These are phyloP conservation scores for Phytophthora idaei DNA, from an alignment of 352 stramenopile species.

Conservation along the genomic window DNA sequence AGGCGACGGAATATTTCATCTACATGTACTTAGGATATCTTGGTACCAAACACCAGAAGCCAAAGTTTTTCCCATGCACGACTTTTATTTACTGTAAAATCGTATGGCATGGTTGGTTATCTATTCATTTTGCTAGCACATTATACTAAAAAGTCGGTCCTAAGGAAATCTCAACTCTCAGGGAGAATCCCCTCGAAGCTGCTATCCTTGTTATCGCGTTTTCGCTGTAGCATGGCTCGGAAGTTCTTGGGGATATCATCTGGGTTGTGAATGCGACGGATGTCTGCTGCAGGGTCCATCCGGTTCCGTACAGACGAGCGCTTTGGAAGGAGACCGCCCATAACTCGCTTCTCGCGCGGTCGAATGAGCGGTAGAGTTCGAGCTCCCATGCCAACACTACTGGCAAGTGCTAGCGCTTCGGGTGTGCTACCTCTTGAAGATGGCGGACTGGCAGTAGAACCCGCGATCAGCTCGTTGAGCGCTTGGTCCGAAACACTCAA, in stretches of 20 bases:
- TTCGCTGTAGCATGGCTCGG: slow-evolving; percentile 61
- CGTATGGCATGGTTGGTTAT: too few species aligned
- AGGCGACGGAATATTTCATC: too few species aligned
- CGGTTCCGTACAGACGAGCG: slow-evolving; percentile 65
- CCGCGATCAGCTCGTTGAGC: slow-evolving; percentile 30
- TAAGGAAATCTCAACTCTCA: slow-evolving; percentile 10
- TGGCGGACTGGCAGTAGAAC: slow-evolving; percentile 15
- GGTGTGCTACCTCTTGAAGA: slow-evolving; percentile 20
- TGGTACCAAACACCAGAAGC: too few species aligned
- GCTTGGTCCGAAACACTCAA: slow-evolving; percentile 27
- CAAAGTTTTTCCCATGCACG: too few species aligned
- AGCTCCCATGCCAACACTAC: slow-evolving; percentile 45
- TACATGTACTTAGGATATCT: too few species aligned
- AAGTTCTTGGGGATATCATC: slow-evolving; percentile 80
- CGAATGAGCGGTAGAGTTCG: slow-evolving; percentile 57
- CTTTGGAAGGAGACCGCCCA: slow-evolving; percentile 75
- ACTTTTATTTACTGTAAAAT: too few species aligned
- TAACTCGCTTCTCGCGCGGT: slow-evolving; percentile 56
- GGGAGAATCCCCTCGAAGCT: slow-evolving; percentile 44
- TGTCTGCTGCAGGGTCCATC: slow-evolving; percentile 67
- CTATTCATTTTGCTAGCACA: too few species aligned
- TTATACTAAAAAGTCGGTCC: too few species aligned
- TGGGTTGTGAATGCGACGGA: slow-evolving; percentile 72
- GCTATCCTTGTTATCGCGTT: slow-evolving; percentile 40
- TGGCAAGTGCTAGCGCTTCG: slow-evolving; percentile 30